These are phyloP conservation scores for Fragosphaeria purpurea DNA, from an alignment of 2,329 filamentous ascomycete genomes.

Conservation along the genomic window DNA sequence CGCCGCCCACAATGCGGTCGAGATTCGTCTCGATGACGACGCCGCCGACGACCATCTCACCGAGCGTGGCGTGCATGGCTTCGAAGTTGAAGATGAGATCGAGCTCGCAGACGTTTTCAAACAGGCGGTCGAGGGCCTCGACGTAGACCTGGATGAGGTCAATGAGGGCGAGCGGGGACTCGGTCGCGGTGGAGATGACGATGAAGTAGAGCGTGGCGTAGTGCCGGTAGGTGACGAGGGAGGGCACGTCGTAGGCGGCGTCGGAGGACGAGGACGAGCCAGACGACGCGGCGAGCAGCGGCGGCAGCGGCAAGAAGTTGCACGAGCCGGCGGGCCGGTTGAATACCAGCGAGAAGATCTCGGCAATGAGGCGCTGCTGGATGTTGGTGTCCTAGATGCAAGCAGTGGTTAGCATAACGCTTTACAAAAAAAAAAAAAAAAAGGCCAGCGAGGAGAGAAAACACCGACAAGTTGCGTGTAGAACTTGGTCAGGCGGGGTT, in stretches of 20 bases:
- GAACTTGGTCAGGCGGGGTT: slow-evolving; percentile 95
- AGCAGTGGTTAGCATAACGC: background rate
- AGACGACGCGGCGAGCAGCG: slow-evolving; percentile 53
- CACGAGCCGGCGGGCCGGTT: slow-evolving; percentile 86
- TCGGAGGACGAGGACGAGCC: slow-evolving; percentile 52
- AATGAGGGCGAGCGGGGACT: slow-evolving; percentile 88
- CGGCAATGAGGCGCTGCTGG: slow-evolving; percentile 89
- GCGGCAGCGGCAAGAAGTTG: slow-evolving; percentile 83
- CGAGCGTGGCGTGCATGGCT: slow-evolving; percentile 80
- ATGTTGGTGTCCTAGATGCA: slow-evolving; percentile 76
- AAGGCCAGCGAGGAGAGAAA: background rate
- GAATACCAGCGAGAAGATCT: slow-evolving; percentile 93
- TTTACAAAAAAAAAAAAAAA: background rate
- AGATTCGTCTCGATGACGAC: slow-evolving; percentile 89
- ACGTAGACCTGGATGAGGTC: slow-evolving; percentile 98
- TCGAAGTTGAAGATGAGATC: slow-evolving; percentile 99
- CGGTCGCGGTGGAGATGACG: slow-evolving; percentile 90
- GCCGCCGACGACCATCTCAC: slow-evolving; percentile 91
- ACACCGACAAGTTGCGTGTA: slow-evolving; percentile 83
- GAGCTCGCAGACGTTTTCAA: slow-evolving; percentile 97
- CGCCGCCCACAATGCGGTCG: slow-evolving; percentile 78
- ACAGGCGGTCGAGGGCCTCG: slow-evolving; percentile 85
- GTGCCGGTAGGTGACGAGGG: slow-evolving; percentile 93
- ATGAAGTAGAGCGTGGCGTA: slow-evolving; percentile 99
- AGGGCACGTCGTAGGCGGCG: slow-evolving; percentile 61